Evolutionary conservation across 2,329 filamentous ascomycete genomes (phyloP).

Genomic region (Pseudocercospora crystallina): DNA sequence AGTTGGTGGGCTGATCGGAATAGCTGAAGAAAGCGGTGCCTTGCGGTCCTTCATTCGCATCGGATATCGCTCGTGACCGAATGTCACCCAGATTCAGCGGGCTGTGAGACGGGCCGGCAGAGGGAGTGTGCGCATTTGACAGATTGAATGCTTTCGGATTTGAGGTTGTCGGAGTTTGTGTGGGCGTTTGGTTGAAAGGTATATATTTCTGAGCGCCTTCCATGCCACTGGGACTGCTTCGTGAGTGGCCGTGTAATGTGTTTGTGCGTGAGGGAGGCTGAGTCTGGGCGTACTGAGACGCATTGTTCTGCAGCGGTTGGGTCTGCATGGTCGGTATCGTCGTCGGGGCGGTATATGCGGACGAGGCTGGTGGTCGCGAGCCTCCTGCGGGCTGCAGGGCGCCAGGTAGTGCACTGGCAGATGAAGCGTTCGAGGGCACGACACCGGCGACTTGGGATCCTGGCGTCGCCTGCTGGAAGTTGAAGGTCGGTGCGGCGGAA

Average conservation of each 20-base stretch:
- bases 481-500: slow-evolving; percentile 56
- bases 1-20: slow-evolving; percentile 68
- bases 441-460: slow-evolving; percentile 24
- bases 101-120: slow-evolving; percentile 71
- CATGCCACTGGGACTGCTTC: slow-evolving; percentile 71
- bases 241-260: slow-evolving; percentile 69
- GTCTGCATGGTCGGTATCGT: slow-evolving; percentile 58
- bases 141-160: slow-evolving; percentile 58
- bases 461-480: slow-evolving; percentile 54
- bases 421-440: slow-evolving; percentile 29
- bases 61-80: slow-evolving; percentile 79
- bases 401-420: slow-evolving; percentile 53
- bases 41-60: slow-evolving; percentile 68
- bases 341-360: slow-evolving; percentile 58
- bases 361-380: slow-evolving; percentile 52
- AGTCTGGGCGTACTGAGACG: slow-evolving; percentile 56
- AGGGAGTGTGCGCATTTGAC: slow-evolving; percentile 56
- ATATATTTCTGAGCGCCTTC: slow-evolving; percentile 56
- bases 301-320: slow-evolving; percentile 48
- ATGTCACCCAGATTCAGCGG: slow-evolving; percentile 91
- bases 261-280: slow-evolving; percentile 63
- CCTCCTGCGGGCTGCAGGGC: slow-evolving; percentile 58
- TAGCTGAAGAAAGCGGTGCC: slow-evolving; percentile 64
- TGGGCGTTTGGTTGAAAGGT: slow-evolving; percentile 64
- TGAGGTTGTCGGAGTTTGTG: slow-evolving; percentile 43